phyloP scores from a whole-genome alignment of 2,329 filamentous ascomycete species.

The Tolypocladium paradoxum region DNA sequence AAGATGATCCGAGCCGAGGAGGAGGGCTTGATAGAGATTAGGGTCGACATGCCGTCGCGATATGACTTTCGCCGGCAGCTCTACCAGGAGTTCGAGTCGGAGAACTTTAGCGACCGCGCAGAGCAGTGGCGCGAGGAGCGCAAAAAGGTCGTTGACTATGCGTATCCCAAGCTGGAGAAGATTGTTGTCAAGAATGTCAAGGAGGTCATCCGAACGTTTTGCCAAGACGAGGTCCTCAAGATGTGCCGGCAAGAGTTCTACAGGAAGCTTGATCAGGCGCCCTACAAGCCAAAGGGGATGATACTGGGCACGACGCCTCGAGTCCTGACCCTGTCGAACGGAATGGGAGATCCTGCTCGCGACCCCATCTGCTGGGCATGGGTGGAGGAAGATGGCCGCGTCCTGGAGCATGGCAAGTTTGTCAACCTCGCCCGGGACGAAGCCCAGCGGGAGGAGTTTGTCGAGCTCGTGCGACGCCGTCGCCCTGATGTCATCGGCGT shows the following conservation, averaged over 20 bases:
- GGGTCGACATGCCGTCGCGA: slow-evolving; percentile 65
- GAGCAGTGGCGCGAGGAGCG: slow-evolving; percentile 91
- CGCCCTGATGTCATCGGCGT: slow-evolving; percentile 85
- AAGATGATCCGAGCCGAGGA: slow-evolving; percentile 97
- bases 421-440: slow-evolving; percentile 64
- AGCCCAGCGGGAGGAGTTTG: slow-evolving; percentile 56
- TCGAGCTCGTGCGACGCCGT: slow-evolving; percentile 67
- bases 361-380: slow-evolving; percentile 87
- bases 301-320: slow-evolving; percentile 78
- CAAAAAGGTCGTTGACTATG: slow-evolving; percentile 71
- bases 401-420: slow-evolving; percentile 83
- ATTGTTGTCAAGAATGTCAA: slow-evolving; percentile 88
- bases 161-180: slow-evolving; percentile 70
- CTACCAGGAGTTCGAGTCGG: slow-evolving; percentile 77
- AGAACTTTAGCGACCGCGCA: slow-evolving; percentile 89
- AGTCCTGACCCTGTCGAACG: slow-evolving; percentile 79
- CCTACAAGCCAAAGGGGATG: slow-evolving; percentile 91
- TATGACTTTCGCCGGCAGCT: slow-evolving; percentile 67
- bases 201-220: slow-evolving; percentile 85
- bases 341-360: slow-evolving; percentile 59
- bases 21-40: slow-evolving; percentile 82
- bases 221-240: slow-evolving; percentile 84
- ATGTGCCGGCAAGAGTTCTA: slow-evolving; percentile 82
- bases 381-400: slow-evolving; percentile 83
- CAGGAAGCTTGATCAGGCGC: slow-evolving; percentile 85